phyloP scores from a whole-genome alignment of 805 yeast species.

The Yamadazyma laniorum region DNA sequence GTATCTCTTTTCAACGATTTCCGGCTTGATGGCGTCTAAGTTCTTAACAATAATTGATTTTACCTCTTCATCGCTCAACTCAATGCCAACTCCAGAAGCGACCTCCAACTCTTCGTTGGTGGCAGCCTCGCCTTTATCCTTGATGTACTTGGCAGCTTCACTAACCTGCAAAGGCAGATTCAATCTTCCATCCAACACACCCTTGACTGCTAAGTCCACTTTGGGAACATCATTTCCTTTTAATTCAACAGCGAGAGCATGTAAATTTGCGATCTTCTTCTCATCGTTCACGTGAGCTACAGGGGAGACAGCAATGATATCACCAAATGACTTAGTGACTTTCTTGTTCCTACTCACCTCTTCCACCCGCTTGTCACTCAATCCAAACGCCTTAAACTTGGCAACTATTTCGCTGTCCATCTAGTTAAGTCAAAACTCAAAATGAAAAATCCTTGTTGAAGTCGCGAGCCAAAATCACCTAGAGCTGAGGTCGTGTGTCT shows the following conservation, averaged over 20 bases:
- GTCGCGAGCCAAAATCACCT: not conserved
- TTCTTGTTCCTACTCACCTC: slow-evolving; percentile 86
- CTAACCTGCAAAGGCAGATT: slow-evolving; percentile 70
- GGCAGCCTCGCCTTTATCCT: slow-evolving; percentile 38
- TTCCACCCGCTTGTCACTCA: slow-evolving; percentile 68
- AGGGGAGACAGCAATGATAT: slow-evolving; percentile 49
- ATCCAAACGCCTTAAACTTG: slow-evolving; percentile 53
- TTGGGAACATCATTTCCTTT: slow-evolving; percentile 56
- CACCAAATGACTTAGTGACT: slow-evolving; percentile 67
- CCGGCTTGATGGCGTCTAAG: slow-evolving; percentile 56
- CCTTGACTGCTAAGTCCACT: slow-evolving; percentile 54
- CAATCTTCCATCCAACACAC: slow-evolving; percentile 62
- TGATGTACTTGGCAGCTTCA: slow-evolving; percentile 76
- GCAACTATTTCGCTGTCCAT: slow-evolving; percentile 24
- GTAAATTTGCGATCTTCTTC: slow-evolving; percentile 62
- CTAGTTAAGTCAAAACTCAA: not conserved
- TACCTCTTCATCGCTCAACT: slow-evolving; percentile 64
- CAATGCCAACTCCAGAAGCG: slow-evolving; percentile 79
- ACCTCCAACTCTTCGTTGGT: slow-evolving; percentile 51
- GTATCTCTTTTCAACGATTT: slow-evolving; percentile 72
- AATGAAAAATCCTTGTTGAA: not conserved
- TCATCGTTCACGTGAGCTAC: slow-evolving; percentile 41
- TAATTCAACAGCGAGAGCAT: slow-evolving; percentile 70
- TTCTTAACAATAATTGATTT: slow-evolving; percentile 55
- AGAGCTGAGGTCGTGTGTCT: not conserved